phyloP scores from a whole-genome alignment of 805 yeast genomes.

The Gaillardinia entomophila region DNA sequence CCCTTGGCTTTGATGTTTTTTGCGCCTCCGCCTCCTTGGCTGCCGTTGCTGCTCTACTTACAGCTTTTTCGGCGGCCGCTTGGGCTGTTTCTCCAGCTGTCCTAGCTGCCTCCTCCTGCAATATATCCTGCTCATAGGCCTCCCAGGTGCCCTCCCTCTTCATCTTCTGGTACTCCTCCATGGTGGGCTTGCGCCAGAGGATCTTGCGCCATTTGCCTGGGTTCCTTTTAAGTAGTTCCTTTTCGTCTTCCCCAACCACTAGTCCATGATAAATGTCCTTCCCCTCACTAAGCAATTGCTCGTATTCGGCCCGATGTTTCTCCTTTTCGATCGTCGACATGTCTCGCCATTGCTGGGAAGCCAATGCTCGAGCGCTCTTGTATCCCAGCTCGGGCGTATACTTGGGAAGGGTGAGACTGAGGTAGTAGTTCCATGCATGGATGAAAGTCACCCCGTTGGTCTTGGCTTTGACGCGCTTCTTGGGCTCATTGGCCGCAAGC shows the following conservation, averaged over 20 bases:
- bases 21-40: conserved; percentile 2
- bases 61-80: too few species aligned
- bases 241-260: conserved; percentile 20
- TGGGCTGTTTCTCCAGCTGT: too few species aligned
- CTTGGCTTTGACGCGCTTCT: conserved; percentile 5
- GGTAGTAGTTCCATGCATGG: conserved; percentile 34
- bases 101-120: too few species aligned
- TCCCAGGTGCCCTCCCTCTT: too few species aligned
- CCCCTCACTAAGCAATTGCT: conserved; percentile 18
- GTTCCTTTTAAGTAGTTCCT: too few species aligned
- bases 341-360: conserved; percentile 18
- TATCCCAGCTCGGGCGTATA: conserved; percentile 8
- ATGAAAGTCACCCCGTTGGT: conserved; percentile 16
- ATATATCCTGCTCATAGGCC: too few species aligned
- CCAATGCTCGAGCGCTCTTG: conserved; percentile 8
- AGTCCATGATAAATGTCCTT: conserved; percentile 23
- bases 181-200: conserved; percentile 6
- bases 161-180: conserved; percentile 8
- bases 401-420: conserved; percentile 11
- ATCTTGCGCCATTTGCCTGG: too few species aligned
- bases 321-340: conserved; percentile 23
- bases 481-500: conserved; percentile 1
- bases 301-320: conserved; percentile 20
- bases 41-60: too few species aligned
- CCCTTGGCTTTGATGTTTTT: not conserved